Base-by-base conservation (phyloP, 1,284 basidiomycete genomes). In the Blastosporella zonata region DNA sequence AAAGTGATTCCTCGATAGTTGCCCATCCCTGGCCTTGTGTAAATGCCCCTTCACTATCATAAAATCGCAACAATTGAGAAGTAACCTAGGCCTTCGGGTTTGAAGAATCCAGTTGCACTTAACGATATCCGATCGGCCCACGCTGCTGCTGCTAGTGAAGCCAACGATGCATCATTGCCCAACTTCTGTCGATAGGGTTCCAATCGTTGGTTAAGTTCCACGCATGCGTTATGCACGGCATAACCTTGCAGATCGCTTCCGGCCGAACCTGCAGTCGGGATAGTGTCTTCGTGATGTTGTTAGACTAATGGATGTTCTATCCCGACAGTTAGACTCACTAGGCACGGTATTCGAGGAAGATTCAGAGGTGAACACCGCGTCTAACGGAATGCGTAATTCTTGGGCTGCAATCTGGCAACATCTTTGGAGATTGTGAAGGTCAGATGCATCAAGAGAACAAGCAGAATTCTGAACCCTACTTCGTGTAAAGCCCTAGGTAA, bases 11-110 rank as follows among this genome's bases (percentile, higher is more conserved):
- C 38, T 54, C 53, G 9, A 54, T 49, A 6, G 53, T 54, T 37
- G 53, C 39, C 53, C 53, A 54, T 20, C 53, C 53, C 40, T 54
- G 53, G 18, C 53, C 53, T 49, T 54, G 53, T 12, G 43, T 52
- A 22, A 54, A 54, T n/a, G 53, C 49, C 3, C 53, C 53, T 36
- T 54, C 53, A 10, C 53, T 54, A 35, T 13, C 2, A 34, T 41
- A 12, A 17, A 34, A 23, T 13, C 6, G 3, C 8, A 39, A 34
- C 20, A 3, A 35, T 22, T 17, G 40, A 42, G 8, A 10, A 8
- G 17, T 54, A 54, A 20, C 47, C 53, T 2, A 54, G 25, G 15
- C 46, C 46, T 25, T 47, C 46, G 29, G 53, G 39, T 34, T 52
- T 49, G 23, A 28, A 54, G 37, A 46, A 46, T 12, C 53, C 53